Percentiles rank a stretch among this genome's conserved stretches.
These are phyloP conservation scores for Exophiala calicioides DNA, from an alignment of 2,329 filamentous ascomycete species.

Conservation along the genomic window DNA sequence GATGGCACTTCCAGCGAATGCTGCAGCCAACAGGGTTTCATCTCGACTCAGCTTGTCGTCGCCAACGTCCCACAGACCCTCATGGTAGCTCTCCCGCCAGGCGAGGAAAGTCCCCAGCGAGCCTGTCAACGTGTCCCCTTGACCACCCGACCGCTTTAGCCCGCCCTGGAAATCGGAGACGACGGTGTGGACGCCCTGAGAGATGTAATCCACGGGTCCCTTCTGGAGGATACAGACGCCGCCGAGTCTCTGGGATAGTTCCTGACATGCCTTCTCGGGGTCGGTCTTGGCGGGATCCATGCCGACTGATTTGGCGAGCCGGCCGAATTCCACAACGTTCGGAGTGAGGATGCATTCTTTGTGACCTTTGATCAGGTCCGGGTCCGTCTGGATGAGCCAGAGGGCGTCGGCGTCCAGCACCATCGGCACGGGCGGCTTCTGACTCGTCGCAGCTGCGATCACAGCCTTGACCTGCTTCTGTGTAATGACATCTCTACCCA, in stretches of 20 bases:
- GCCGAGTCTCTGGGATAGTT: conserved; percentile 73
- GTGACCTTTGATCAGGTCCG: conserved; percentile 78
- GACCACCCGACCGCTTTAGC: conserved; percentile 85
- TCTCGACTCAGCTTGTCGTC: conserved; percentile 57
- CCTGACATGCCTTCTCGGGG: conserved; percentile 59
- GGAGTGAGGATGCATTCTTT: conserved; percentile 84
- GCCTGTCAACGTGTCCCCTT: conserved; percentile 93
- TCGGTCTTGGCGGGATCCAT: conserved; percentile 51
- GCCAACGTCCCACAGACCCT: conserved; percentile 69
- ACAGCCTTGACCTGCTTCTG: conserved; percentile 80
- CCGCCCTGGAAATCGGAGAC: conserved; percentile 78
- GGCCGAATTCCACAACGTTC: conserved; percentile 88
- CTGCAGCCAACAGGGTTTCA: conserved; percentile 71
- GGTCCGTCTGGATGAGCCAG: conserved; percentile 71
- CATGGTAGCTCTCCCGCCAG: conserved; percentile 84
- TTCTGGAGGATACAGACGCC: conserved; percentile 94
- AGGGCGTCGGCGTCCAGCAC: conserved; percentile 92
- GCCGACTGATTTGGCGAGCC: conserved; percentile 73
- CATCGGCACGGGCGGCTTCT: conserved; percentile 65
- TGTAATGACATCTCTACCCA: conserved; percentile 87
- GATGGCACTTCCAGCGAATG: conserved; percentile 82
- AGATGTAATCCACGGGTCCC: conserved; percentile 78
- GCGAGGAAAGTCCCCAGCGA: conserved; percentile 83
- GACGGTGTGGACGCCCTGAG: conserved; percentile 74
- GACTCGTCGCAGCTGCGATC: conserved; percentile 73